These are phyloP conservation scores for Mucor piriformis DNA, from an alignment of 371 early-diverging fungal species.

Conservation along the genomic window DNA sequence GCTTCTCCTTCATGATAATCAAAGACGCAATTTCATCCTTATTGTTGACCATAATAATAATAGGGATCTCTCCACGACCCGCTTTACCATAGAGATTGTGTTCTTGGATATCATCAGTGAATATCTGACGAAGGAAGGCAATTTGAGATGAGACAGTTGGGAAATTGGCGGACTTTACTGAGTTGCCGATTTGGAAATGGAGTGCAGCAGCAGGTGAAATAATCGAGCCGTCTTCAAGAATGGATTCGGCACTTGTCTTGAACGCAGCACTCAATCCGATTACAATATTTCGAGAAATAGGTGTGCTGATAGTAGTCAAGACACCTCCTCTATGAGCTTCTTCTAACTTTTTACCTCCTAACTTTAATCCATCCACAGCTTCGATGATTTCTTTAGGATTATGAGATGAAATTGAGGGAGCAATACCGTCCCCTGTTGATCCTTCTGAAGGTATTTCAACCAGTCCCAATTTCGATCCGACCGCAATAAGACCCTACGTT, in stretches of 20 bases:
- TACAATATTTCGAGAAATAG: conserved; percentile 43
- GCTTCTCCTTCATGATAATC: conserved; percentile 57
- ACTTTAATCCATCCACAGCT: conserved; percentile 63
- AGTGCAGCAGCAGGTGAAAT: conserved; percentile 59
- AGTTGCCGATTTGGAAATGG: conserved; percentile 61
- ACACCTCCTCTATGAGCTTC: conserved; percentile 69
- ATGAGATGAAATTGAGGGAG: conserved; percentile 23
- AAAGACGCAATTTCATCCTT: conserved; percentile 77
- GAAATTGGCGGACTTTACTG: conserved; percentile 45
- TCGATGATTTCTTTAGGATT: conserved; percentile 36
- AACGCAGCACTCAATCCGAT: conserved; percentile 38
- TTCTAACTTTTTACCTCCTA: conserved; percentile 60
- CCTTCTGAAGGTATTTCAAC: conserved; percentile 61
- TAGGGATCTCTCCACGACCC: conserved; percentile 64
- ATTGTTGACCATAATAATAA: conserved; percentile 62
- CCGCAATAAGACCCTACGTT: conserved; percentile 53
- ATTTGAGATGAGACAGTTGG: conserved; percentile 71
- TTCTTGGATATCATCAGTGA: conserved; percentile 32
- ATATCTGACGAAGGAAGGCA: conserved; percentile 53
- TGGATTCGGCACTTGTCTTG: conserved; percentile 9
- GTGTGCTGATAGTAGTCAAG: conserved; percentile 58
- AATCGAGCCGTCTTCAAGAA: conserved; percentile 30
- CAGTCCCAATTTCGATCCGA: conserved; percentile 58
- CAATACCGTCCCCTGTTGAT: conserved; percentile 58
- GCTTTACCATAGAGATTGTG: conserved; percentile 45